Conservation (phyloP, 495 filamentous ascomycete species). For the Xeromyces bisporus region DNA sequence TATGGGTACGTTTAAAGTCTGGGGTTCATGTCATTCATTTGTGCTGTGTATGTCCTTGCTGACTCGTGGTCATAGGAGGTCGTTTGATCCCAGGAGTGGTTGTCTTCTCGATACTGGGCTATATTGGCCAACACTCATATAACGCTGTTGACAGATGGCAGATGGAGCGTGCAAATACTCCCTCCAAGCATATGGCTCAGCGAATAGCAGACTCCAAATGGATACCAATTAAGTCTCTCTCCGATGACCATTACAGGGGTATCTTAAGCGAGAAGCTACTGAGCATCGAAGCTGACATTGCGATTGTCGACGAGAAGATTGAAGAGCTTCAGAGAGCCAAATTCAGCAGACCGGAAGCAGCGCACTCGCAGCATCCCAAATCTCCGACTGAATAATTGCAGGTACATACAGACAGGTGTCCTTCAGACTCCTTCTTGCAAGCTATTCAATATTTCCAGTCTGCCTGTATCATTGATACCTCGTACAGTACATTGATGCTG, state of each 20-base stretch:
- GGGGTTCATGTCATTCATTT: too few species aligned
- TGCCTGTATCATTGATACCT: too few species aligned
- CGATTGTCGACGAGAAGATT: conserved; percentile 73
- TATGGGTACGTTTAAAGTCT: conserved; percentile 42
- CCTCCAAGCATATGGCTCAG: conserved; percentile 26
- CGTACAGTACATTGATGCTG: too few species aligned
- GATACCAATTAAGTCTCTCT: conserved; percentile 62
- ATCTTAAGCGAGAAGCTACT: conserved; percentile 66
- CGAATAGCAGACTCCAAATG: conserved; percentile 49
- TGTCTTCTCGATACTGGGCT: conserved; percentile 47
- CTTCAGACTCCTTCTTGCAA: too few species aligned
- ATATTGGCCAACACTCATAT: conserved; percentile 40
- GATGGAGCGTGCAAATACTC: conserved; percentile 17
- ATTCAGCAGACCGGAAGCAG: conserved; percentile 22
- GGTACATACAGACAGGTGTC: too few species aligned
- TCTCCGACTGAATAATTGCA: conserved; percentile 10
- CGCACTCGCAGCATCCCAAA: conserved; percentile 5
- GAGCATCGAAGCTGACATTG: conserved; percentile 66
- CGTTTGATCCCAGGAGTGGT: conserved; percentile 41
- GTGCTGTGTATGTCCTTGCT: neutral
- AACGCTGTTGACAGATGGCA: conserved; percentile 36
- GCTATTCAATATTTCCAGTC: too few species aligned
- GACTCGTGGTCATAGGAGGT: conserved; percentile 15
- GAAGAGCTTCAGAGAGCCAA: conserved; percentile 30
- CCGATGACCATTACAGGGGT: conserved; percentile 60